Evolutionary conservation across 2,329 filamentous ascomycete species (phyloP), one percentile per base, ranked within the genome.

Genomic region (Monosporascus cannonballus): DNA sequence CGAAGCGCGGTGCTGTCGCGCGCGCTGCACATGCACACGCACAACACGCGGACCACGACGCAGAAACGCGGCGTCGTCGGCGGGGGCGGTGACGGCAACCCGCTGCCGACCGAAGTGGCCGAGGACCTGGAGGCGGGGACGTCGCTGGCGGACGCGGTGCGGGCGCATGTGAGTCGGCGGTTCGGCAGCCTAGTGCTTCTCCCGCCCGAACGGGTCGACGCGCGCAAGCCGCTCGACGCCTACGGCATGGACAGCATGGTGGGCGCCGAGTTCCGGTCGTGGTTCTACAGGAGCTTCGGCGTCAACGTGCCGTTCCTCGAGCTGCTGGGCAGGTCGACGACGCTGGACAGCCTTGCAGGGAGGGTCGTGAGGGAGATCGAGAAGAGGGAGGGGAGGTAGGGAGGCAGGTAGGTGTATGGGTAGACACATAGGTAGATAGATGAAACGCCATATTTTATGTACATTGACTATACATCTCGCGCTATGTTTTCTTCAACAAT

Each of bases 1-100:
- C 56, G 62, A 51, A 49, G 8, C 46, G 64, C 7, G 50, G 63
- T 6, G 48, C 58, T 5, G 30, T 41, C 6, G 50, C 56, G 1
- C 52, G 59, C n/a, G 22, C 25, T 34, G 30, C 30, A 14, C 30
- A 14, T 3, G 11, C 30, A 34, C 30, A 34, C 30, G 48, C 48
- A 46, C n/a, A 38, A 46, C 18, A 49, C 5, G 25, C 6, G 20
- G 25, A 11, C 17, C 42, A 4, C 15, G 17, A 25, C 20, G 9
- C 20, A 25, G n/a, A 46, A 14, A 14, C 9, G 30, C 30, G 30
- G 30, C 4, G 11, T 34, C 11, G 11, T 34, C 5, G 30, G 9
- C 30, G 9, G 30, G 30, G 11, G 4, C 30, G 11, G 11, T 1
- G 30, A 14, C 30, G 30, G 30, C 14, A 14, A 5, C 30, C 30